Evolutionary conservation across 768 basidiomycete genomes (phyloP).

Genomic region (Serendipita sp.): DNA sequence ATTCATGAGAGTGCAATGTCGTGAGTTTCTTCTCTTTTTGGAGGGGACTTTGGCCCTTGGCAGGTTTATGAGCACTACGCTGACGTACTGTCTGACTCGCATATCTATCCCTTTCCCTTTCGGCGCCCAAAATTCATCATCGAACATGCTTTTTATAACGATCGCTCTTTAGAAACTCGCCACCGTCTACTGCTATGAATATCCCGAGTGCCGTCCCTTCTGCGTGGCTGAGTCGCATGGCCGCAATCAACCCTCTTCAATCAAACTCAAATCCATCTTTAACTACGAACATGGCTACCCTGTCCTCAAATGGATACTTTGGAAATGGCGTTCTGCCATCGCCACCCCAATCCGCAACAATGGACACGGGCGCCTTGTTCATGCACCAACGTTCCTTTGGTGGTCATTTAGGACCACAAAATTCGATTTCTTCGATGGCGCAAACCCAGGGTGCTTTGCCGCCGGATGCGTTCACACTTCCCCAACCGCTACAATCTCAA

Average conservation of each 20-base stretch:
- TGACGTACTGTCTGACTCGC: not conserved
- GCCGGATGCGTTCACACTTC: no score
- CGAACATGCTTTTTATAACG: not conserved
- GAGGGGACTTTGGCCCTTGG: not conserved
- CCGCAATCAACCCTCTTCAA: not conserved
- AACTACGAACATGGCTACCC: not conserved
- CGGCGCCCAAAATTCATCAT: not conserved
- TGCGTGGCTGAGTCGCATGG: not conserved
- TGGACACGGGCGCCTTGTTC: conserved; percentile 3
- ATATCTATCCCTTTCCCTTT: not conserved
- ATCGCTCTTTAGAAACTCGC: not conserved
- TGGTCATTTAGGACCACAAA: no score
- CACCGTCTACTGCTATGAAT: not conserved
- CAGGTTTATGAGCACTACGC: not conserved
- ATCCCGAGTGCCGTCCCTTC: not conserved
- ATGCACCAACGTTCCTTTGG: not conserved
- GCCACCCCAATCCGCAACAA: not conserved
- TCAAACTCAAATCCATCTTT: not conserved
- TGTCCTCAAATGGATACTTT: not conserved
- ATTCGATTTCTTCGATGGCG: no score
- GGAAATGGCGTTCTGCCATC: not conserved
- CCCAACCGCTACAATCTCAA: no score
- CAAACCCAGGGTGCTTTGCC: no score
- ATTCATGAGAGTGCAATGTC: conserved; percentile 1
- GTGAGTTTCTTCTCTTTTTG: not conserved